A percentile compares a stretch with the other conserved stretches of the same genome.
Conservation (phyloP, 352 stramenopile species). For the Globisporangium solare region DNA sequence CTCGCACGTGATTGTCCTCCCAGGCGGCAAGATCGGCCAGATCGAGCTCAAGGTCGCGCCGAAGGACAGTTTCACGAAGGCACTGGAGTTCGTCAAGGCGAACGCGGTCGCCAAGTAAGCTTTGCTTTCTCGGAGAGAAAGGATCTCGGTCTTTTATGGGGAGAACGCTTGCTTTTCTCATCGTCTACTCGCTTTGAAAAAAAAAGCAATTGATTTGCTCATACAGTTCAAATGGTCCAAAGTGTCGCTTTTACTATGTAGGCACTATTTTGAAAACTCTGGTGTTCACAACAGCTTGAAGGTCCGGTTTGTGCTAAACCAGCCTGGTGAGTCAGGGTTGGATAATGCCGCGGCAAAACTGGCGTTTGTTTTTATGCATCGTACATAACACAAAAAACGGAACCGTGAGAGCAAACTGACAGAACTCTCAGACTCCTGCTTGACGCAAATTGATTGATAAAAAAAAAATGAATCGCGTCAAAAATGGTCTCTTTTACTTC, state of each 20-base stretch:
- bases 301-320: too few species aligned
- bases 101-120: constrained; percentile 10
- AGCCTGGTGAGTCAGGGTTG: too few species aligned
- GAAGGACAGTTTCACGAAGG: constrained; percentile 78
- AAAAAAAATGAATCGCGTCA: too few species aligned
- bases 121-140: not conserved
- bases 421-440: too few species aligned
- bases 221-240: not conserved
- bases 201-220: not conserved
- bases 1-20: constrained; percentile 81
- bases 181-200: too few species aligned
- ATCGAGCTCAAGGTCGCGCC: constrained; percentile 70
- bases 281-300: too few species aligned
- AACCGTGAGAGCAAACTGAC: too few species aligned
- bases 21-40: constrained; percentile 69
- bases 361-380: too few species aligned
- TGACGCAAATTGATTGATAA: too few species aligned
- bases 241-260: not conserved
- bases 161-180: not conserved
- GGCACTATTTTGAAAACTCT: constrained; percentile 1
- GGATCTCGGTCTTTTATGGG: not conserved
- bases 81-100: constrained; percentile 50
- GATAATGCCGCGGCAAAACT: too few species aligned
- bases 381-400: too few species aligned
- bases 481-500: too few species aligned